Base-by-base conservation (phyloP, 2,329 filamentous ascomycete genomes). In the Botryotinia convoluta region DNA sequence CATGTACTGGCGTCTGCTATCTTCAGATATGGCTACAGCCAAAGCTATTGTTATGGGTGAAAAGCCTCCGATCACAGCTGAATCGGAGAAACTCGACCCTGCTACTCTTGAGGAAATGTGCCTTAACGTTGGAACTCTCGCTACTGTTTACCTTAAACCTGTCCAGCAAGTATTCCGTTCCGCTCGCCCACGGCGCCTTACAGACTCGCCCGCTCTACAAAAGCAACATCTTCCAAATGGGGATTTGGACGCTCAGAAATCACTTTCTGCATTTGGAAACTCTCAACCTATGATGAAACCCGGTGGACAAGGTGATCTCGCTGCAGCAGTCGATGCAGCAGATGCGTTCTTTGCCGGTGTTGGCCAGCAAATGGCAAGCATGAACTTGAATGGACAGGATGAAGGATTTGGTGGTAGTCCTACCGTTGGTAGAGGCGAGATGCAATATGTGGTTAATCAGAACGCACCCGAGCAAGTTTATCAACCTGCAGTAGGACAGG, bases 1-100 rank as follows among this genome's bases (percentile, higher is more conserved):
- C 85, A 98, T 99, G 95, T 99, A 99, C 86, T 99, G 96, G 96
- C 93, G 96, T 7, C 87, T 99, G 22, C 87, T 99, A 2, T 97
- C 94, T 1, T 97, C 94, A 0, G 95, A 98, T 81, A 95, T 97
- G 78, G 90, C 91, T 68, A 90, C 92, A 0, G 96, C 96, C 2
- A 96, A 93, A 81, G 86, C 90, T 75, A 90, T 99, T 69, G 95
- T 99, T 77, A 98, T 99, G 95, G 95, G 96, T 74, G 93, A 97
- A 78, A 99, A 99, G 82, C 96, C 96, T 10, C 89, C 95, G 12
- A 98, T 99, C 82, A 97, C 95, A 1, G 95, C 96, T 48, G 96
- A 99, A 83, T 95, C 93, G 42, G 96, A 99, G 84, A 95, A 95
- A 77, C 88, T 99, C 3, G 96, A 99, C 81, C 91, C 95, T 0